These are phyloP conservation scores for Holtermannia corniformis DNA, from an alignment of 768 basidiomycete species.

Conservation along the genomic window DNA sequence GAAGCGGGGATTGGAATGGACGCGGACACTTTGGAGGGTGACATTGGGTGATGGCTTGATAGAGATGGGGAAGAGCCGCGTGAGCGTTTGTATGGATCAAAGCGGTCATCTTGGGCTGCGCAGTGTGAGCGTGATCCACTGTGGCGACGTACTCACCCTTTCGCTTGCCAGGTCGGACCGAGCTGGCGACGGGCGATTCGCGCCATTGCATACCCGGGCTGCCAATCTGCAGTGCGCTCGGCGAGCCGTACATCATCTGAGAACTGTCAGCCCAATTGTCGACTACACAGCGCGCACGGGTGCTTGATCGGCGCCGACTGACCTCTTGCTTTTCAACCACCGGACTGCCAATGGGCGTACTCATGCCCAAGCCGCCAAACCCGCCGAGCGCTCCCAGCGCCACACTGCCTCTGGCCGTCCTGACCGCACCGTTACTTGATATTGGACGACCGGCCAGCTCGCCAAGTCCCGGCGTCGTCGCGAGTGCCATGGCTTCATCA, in stretches of 20 bases:
- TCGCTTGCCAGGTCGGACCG: conserved; percentile 32
- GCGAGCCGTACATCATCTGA: conserved; percentile 20
- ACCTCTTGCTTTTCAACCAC: conserved; percentile 29
- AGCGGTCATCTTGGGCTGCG: conserved; percentile 33
- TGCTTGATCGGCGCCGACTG: conserved; percentile 5
- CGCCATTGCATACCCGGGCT: conserved; percentile 32
- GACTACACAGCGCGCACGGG: no score
- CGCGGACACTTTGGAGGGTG: conserved; percentile 19
- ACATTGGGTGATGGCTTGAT: conserved; percentile 11
- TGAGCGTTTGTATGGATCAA: conserved; percentile 35
- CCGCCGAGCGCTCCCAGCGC: conserved; percentile 20
- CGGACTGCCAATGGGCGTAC: conserved; percentile 31
- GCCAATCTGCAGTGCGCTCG: conserved; percentile 12
- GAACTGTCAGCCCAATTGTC: conserved; percentile 1
- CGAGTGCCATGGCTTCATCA: background rate
- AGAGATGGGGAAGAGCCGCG: conserved; percentile 27
- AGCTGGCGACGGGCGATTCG: conserved; percentile 21
- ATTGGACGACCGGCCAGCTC: background rate
- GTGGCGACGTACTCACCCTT: conserved; percentile 20
- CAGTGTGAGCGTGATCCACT: background rate
- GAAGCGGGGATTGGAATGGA: conserved; percentile 28
- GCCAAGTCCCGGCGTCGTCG: background rate
- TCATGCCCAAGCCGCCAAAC: conserved; percentile 30
- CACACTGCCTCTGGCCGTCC: background rate
- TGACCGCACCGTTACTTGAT: background rate